These are phyloP conservation scores for Cicer judaicum DNA, from an alignment of 306 rosid genomes.

Conservation along the genomic window DNA sequence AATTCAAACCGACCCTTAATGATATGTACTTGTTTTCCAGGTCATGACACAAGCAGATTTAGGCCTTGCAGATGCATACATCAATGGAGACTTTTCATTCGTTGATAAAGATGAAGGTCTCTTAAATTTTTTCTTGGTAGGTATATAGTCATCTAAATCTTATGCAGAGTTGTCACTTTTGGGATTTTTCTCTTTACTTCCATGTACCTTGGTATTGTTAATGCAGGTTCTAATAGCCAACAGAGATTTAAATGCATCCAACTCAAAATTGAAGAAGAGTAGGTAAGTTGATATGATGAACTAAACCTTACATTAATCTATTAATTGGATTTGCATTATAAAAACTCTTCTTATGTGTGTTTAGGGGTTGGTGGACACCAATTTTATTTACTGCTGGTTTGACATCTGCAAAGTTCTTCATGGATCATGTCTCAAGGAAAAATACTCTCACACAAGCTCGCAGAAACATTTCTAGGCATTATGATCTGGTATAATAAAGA, in stretches of 20 bases:
- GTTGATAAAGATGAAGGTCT: constrained; percentile 80
- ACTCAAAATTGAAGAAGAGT: constrained; percentile 56
- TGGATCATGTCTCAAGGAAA: constrained; percentile 73
- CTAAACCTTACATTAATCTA: background rate
- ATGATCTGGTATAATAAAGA: constrained; percentile 70
- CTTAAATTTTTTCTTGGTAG: constrained; percentile 66
- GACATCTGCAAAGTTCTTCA: constrained; percentile 76
- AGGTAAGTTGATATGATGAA: constrained; percentile 50
- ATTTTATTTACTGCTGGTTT: constrained; percentile 71
- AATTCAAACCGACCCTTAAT: background rate
- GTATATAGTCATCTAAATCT: constrained; percentile 2
- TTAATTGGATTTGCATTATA: constrained; percentile 7
- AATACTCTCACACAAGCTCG: constrained; percentile 91
- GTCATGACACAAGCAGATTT: constrained; percentile 88
- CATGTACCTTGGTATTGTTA: constrained; percentile 21
- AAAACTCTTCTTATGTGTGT: constrained; percentile 29
- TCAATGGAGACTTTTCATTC: constrained; percentile 75
- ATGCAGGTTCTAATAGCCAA: constrained; percentile 84
- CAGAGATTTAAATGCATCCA: constrained; percentile 65
- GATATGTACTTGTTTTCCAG: constrained; percentile 49
- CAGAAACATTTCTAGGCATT: constrained; percentile 88
- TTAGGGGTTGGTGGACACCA: constrained; percentile 98
- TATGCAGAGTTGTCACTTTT: constrained; percentile 13
- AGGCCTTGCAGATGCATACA: constrained; percentile 94
- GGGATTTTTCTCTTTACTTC: background rate